Evolutionary conservation across 164 flowering plant genomes (phyloP).

Genomic region (Vitis rupestris): DNA sequence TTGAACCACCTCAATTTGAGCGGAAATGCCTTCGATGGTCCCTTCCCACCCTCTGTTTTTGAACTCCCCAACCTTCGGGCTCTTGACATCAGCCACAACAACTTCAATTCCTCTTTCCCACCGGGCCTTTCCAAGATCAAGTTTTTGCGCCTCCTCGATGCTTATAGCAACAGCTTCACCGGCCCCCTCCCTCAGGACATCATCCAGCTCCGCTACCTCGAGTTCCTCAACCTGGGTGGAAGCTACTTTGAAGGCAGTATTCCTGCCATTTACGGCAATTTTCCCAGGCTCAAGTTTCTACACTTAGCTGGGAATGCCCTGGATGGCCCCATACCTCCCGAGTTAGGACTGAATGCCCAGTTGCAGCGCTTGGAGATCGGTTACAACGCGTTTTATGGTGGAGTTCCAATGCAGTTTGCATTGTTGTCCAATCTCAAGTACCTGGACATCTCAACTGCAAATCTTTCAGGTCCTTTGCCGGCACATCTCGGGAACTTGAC

Average conservation of each 20-base stretch:
- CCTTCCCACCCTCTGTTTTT: slow-evolving; percentile 52
- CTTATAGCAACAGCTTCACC: slow-evolving; percentile 81
- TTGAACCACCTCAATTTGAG: slow-evolving; percentile 69
- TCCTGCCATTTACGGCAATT: slow-evolving; percentile 53
- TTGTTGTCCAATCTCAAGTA: slow-evolving; percentile 51
- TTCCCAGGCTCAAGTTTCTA: slow-evolving; percentile 48
- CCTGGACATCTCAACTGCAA: slow-evolving; percentile 56
- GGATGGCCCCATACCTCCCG: slow-evolving; percentile 57
- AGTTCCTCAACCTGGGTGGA: slow-evolving; percentile 82
- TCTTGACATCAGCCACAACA: slow-evolving; percentile 81
- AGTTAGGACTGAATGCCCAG: slow-evolving; percentile 41
- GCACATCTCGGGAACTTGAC: slow-evolving; percentile 51
- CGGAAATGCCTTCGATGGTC: slow-evolving; percentile 62
- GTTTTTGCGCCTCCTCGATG: slow-evolving; percentile 47
- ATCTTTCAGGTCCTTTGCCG: slow-evolving; percentile 58
- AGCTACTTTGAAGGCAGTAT: slow-evolving; percentile 78
- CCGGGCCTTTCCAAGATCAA: slow-evolving; percentile 58
- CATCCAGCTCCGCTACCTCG: slow-evolving; percentile 41
- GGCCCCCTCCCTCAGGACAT: slow-evolving; percentile 72
- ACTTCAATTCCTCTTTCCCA: slow-evolving; percentile 65
- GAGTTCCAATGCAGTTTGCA: slow-evolving; percentile 42
- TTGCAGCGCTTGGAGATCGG: slow-evolving; percentile 82
- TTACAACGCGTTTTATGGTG: slow-evolving; percentile 55
- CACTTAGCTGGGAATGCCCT: slow-evolving; percentile 67
- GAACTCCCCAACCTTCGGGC: slow-evolving; percentile 42